Evolutionary conservation across 495 filamentous ascomycete genomes (phyloP), one percentile per base, ranked within the genome.

Genomic region (Annulohypoxylon stygium): DNA sequence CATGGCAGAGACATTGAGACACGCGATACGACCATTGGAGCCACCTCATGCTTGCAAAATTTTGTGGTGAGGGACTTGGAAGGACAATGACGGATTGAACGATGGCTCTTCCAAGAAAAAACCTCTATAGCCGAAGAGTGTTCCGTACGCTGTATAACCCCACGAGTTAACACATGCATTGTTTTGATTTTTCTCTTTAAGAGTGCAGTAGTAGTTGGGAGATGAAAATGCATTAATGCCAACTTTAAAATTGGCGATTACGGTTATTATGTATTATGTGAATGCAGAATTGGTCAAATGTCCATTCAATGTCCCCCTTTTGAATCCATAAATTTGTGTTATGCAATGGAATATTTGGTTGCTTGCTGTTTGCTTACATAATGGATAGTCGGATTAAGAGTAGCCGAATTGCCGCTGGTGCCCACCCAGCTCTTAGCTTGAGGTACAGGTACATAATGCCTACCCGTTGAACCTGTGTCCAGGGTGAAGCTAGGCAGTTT

Each of bases 141-240:
- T 63, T 69, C 72, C 34, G 16, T 70, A 67, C 64, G 67, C 71
- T 67, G 60, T 70, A 51, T 48, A 70, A 58, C 61, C 65, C 47
- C 51, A 50, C 16, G 48, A 39, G 55, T 60, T 61, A 30, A 54
- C 57, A 61, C 47, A 67, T 47, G 60, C 65, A 66, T 65, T 45
- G 48, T 61, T 72, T 43, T 26, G 16, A 26, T 65, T 68, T 72
- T 69, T 63, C 60, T 75, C 71, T 71, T 66, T 72, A 72, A 48
- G 60, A 61, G 61, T 69, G 69, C 69, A 57, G 39, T 72, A 54
- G 64, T 64, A 75, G 67, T 67, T 67, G 53, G 58, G 55, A 65
- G 58, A 65, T 33, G 33, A 75, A 67, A 75, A 70, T 67, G 62
- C 67, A 70, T 67, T 67, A 74, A 70, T 70, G 67, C 48, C 62